Conservation (phyloP, 2,329 filamentous ascomycete genomes). For the Stachybotrys elegans region DNA sequence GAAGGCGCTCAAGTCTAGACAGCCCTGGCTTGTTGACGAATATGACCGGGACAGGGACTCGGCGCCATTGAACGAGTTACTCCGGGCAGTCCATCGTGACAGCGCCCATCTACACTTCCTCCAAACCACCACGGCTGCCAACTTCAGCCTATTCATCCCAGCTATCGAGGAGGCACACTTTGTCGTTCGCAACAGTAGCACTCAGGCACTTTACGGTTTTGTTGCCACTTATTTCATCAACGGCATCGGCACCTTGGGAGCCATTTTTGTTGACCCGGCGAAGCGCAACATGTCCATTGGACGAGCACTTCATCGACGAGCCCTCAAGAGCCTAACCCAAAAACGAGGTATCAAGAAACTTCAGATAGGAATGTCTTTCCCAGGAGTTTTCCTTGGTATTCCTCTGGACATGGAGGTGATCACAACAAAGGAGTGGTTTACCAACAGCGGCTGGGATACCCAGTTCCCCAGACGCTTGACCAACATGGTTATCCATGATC, state of each 20-base stretch:
- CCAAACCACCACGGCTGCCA: constrained; percentile 62
- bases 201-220: constrained; percentile 85
- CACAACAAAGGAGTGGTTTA: constrained; percentile 70
- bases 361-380: constrained; percentile 75
- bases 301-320: constrained; percentile 80
- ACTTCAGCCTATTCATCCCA: constrained; percentile 68
- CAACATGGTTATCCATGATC: constrained; percentile 69
- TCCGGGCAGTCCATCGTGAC: constrained; percentile 64
- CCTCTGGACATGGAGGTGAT: constrained; percentile 50
- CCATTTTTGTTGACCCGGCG: constrained; percentile 82
- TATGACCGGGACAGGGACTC: constrained; percentile 78
- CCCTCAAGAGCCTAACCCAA: constrained; percentile 68
- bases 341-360: constrained; percentile 70
- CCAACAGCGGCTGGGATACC: constrained; percentile 83
- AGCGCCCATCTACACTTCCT: constrained; percentile 65
- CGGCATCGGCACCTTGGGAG: constrained; percentile 69
- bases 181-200: constrained; percentile 90
- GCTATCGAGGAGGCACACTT: constrained; percentile 79
- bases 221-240: constrained; percentile 81
- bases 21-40: constrained; percentile 90
- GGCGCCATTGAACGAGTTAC: constrained; percentile 67
- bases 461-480: constrained; percentile 50
- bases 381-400: constrained; percentile 82
- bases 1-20: constrained; percentile 81
- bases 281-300: constrained; percentile 88